A percentile compares a stretch with the other conserved stretches of the same genome.
Conservation (phyloP, 768 basidiomycete species). For the Serendipita indica region DNA sequence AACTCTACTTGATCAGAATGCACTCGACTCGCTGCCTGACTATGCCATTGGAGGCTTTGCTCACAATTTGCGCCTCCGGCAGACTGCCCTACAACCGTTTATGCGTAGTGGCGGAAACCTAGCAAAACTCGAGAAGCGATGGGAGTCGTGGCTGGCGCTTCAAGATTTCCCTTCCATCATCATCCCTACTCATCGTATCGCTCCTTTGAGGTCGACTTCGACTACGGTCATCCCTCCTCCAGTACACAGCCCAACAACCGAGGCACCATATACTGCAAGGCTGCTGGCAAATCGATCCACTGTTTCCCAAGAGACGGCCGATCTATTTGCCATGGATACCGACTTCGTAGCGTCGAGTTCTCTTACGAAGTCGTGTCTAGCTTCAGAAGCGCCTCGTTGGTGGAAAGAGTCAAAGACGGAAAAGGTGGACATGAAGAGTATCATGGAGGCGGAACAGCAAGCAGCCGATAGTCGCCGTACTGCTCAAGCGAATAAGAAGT, state of each 20-base stretch:
- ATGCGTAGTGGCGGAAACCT: slow-evolving; percentile 42
- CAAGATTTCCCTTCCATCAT: slow-evolving; percentile 56
- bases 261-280: slow-evolving; percentile 22
- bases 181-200: slow-evolving; percentile 20
- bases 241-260: slow-evolving; percentile 16
- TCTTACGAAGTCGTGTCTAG: slow-evolving; percentile 4
- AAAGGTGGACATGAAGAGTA: slow-evolving; percentile 68
- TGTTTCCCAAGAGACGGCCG: slow-evolving; percentile 21
- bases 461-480: too few species aligned
- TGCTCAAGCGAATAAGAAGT: too few species aligned
- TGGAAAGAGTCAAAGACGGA: slow-evolving; percentile 23
- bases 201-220: not conserved
- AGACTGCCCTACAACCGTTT: slow-evolving; percentile 50
- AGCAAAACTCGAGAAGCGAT: slow-evolving; percentile 39
- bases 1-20: slow-evolving; percentile 60
- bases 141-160: slow-evolving; percentile 52
- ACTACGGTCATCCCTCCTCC: not conserved
- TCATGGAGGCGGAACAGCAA: slow-evolving; percentile 66
- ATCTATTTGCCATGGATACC: slow-evolving; percentile 26
- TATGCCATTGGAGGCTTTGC: slow-evolving; percentile 55
- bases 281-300: too few species aligned
- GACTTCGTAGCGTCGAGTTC: slow-evolving; percentile 26
- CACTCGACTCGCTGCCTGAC: slow-evolving; percentile 61
- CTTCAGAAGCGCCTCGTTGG: slow-evolving; percentile 17
- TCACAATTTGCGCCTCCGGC: slow-evolving; percentile 38